phyloP scores from a whole-genome alignment of 129 eudicot genomes.

The Lonicera japonica region DNA sequence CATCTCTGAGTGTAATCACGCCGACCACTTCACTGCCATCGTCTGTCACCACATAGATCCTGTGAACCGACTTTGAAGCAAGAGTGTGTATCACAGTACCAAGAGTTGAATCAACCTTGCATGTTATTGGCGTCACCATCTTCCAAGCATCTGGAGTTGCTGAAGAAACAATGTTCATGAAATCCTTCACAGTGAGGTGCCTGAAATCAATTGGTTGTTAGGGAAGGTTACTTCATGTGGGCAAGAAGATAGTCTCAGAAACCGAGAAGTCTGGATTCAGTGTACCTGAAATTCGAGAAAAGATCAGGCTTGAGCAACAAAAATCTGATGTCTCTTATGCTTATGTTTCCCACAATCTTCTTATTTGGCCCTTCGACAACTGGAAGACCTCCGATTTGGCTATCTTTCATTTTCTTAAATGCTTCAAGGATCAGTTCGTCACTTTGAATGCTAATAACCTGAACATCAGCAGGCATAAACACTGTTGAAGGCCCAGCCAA shows the following conservation, averaged over 20 bases:
- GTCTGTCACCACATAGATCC: conserved; percentile 55
- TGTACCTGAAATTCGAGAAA: conserved; percentile 82
- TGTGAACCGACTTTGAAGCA: conserved; percentile 61
- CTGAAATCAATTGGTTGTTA: conserved; percentile 30
- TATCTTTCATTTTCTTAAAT: conserved; percentile 88
- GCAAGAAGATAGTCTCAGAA: not conserved
- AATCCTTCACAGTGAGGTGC: conserved; percentile 61
- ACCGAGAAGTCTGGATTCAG: no score
- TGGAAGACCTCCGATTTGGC: conserved; percentile 86
- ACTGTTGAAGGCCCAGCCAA: not conserved
- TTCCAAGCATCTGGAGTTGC: conserved; percentile 38
- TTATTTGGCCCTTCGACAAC: conserved; percentile 69
- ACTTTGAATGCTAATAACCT: conserved; percentile 55
- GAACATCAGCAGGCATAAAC: conserved; percentile 10
- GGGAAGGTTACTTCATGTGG: not conserved
- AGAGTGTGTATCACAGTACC: conserved; percentile 65
- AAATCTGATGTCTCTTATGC: conserved; percentile 85
- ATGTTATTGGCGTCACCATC: conserved; percentile 54
- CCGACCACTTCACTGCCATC: conserved; percentile 45
- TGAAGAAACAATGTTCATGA: conserved; percentile 53
- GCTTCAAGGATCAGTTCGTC: conserved; percentile 78
- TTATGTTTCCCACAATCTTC: conserved; percentile 73
- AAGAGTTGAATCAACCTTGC: conserved; percentile 64
- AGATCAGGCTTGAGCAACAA: conserved; percentile 74
- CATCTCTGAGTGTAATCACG: conserved; percentile 83